Evolutionary conservation across 1,284 basidiomycete genomes (phyloP).

Genomic region (Moesziomyces sp.): DNA sequence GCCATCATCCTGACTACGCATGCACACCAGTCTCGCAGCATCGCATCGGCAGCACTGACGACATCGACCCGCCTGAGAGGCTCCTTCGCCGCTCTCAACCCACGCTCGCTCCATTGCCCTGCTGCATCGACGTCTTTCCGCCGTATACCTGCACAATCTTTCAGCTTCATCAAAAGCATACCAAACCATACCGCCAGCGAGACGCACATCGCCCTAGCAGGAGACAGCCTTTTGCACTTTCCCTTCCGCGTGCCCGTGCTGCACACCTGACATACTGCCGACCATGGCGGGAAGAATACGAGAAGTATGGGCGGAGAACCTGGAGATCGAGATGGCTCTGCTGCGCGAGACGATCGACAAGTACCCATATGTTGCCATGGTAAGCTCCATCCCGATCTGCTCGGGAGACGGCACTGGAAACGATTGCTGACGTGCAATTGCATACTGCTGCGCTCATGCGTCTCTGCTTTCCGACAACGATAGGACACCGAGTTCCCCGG

Average conservation of each 20-base stretch:
- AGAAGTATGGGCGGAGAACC: slow-evolving; percentile 93
- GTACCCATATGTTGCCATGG: slow-evolving; percentile 94
- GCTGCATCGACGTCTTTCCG: background rate
- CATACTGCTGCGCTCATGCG: background rate
- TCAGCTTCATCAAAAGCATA: background rate
- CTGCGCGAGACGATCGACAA: slow-evolving; percentile 87
- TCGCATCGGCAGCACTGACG: background rate
- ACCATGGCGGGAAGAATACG: slow-evolving; percentile 63
- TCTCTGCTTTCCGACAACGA: background rate
- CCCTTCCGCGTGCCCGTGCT: background rate
- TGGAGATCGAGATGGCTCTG: slow-evolving; percentile 88
- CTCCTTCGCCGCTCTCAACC: background rate
- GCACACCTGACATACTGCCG: slow-evolving; percentile 5
- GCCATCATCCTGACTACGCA: background rate
- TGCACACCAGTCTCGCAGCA: background rate
- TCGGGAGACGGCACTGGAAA: too few species aligned
- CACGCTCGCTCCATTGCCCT: background rate
- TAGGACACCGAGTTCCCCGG: slow-evolving; percentile 96
- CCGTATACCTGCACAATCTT: background rate
- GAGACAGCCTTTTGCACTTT: background rate
- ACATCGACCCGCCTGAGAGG: background rate
- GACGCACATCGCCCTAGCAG: background rate
- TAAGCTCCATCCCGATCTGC: slow-evolving; percentile 8
- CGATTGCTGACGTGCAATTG: too few species aligned
- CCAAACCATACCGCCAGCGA: background rate